phyloP scores from a whole-genome alignment of 2,329 filamentous ascomycete species.

The Coniochaeta hoffmannii region DNA sequence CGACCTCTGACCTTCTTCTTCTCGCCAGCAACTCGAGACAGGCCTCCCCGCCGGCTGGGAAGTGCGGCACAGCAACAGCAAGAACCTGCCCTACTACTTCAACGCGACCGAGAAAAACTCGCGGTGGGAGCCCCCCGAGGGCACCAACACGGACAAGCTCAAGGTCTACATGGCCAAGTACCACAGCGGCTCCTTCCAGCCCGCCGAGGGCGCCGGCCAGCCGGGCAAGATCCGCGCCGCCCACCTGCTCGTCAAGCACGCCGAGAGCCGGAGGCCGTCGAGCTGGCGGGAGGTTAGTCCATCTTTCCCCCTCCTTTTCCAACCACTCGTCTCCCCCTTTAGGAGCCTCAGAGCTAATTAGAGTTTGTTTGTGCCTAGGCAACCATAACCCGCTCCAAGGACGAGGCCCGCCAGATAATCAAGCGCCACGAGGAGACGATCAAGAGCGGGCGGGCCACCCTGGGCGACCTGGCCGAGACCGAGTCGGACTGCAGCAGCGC shows the following conservation, averaged over 20 bases:
- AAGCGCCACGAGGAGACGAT: slow-evolving; percentile 70
- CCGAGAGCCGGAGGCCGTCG: slow-evolving; percentile 75
- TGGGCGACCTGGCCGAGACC: slow-evolving; percentile 77
- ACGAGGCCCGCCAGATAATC: slow-evolving; percentile 76
- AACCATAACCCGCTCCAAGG: slow-evolving; percentile 80
- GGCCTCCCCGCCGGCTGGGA: slow-evolving; percentile 87
- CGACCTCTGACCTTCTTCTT: not conserved
- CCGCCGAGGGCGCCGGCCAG: slow-evolving; percentile 27
- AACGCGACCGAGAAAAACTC: slow-evolving; percentile 80
- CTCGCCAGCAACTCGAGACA: slow-evolving; percentile 41
- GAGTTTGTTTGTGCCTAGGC: slow-evolving; percentile 32
- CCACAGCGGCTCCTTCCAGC: slow-evolving; percentile 54
- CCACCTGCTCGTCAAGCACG: slow-evolving; percentile 91
- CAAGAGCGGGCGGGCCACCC: slow-evolving; percentile 54
- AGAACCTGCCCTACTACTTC: slow-evolving; percentile 99
- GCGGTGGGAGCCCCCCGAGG: slow-evolving; percentile 86
- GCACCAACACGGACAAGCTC: slow-evolving; percentile 84
- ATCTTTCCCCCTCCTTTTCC: not conserved
- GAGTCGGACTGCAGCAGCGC: slow-evolving; percentile 97
- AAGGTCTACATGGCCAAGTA: slow-evolving; percentile 90
- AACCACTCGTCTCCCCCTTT: no score
- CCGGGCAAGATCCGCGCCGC: slow-evolving; percentile 84
- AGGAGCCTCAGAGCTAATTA: not conserved
- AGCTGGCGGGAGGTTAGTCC: slow-evolving; percentile 74
- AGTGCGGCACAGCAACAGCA: slow-evolving; percentile 95